Evolutionary conservation across 164 flowering plant species (phyloP).

Genomic region (Chimonanthus salicifolius): DNA sequence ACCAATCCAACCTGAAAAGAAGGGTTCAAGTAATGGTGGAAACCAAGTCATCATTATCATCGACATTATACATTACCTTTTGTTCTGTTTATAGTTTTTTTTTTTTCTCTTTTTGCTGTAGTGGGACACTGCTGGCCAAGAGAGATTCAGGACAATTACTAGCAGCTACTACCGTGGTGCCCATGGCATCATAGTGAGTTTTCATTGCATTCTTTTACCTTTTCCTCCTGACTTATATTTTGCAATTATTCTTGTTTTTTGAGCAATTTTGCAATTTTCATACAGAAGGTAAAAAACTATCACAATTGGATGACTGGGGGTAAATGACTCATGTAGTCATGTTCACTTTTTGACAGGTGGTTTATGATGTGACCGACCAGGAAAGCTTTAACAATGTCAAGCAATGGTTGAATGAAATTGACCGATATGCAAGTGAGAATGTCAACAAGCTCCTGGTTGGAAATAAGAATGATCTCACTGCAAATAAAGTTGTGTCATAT

Average conservation of each 20-base stretch:
- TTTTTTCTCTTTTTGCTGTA: neutral
- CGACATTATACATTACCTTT: too few relatives aligned
- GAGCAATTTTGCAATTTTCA: too few relatives aligned
- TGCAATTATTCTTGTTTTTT: too few relatives aligned
- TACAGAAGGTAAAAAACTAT: too few relatives aligned
- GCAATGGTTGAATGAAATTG: neutral
- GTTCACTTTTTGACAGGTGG: neutral
- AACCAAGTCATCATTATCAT: too few relatives aligned
- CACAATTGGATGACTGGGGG: too few relatives aligned
- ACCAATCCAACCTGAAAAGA: too few relatives aligned
- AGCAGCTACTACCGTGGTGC: slow-evolving; percentile 92
- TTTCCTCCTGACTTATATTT: too few relatives aligned
- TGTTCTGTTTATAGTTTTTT: too few relatives aligned
- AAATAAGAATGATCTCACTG: neutral
- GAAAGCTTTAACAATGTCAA: neutral
- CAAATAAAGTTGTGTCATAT: neutral
- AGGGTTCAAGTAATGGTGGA: too few relatives aligned
- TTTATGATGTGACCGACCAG: neutral
- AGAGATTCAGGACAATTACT: slow-evolving; percentile 78
- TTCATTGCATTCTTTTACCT: neutral
- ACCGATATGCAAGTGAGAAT: neutral
- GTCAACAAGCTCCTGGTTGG: neutral
- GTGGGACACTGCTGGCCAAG: slow-evolving; percentile 95
- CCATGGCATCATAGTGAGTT: slow-evolving; percentile 72
- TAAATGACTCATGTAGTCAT: too few relatives aligned